Conservation (phyloP, 345 rosid species). For the Brassica cretica region DNA sequence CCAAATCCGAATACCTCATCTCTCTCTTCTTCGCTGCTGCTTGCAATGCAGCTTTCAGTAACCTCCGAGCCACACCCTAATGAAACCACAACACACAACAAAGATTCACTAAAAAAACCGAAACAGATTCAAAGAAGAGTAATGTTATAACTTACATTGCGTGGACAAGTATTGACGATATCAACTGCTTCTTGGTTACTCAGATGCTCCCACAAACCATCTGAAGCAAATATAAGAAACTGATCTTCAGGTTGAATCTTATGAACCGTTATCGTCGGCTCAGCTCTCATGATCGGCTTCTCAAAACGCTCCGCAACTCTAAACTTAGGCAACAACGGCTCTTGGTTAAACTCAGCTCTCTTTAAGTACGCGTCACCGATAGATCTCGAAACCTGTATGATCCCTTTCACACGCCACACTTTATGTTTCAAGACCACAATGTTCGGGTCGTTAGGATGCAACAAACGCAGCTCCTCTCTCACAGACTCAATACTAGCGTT, state of each 20-base stretch:
- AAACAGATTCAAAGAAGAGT: not conserved
- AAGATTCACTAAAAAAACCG: not conserved
- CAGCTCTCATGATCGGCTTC: constrained; percentile 83
- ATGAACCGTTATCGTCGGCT: constrained; percentile 75
- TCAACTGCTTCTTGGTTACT: constrained; percentile 93
- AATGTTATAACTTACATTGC: constrained; percentile 54
- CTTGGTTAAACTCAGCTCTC: constrained; percentile 80
- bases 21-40: constrained; percentile 97
- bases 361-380: constrained; percentile 96
- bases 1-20: constrained; percentile 91
- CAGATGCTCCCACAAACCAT: constrained; percentile 97
- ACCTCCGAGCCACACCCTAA: constrained; percentile 81
- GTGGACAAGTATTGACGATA: constrained; percentile 75
- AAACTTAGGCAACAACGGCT: constrained; percentile 79
- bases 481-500: constrained; percentile 84
- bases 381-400: constrained; percentile 95
- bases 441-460: constrained; percentile 96
- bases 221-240: constrained; percentile 94
- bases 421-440: constrained; percentile 88
- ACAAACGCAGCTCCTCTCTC: constrained; percentile 77
- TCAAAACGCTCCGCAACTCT: constrained; percentile 71
- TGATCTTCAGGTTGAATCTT: constrained; percentile 74
- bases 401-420: constrained; percentile 98
- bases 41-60: constrained; percentile 71
- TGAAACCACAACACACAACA: constrained; percentile 2